Evolutionary conservation across 805 yeast species (phyloP).

Genomic region (Metschnikowia anglica): DNA sequence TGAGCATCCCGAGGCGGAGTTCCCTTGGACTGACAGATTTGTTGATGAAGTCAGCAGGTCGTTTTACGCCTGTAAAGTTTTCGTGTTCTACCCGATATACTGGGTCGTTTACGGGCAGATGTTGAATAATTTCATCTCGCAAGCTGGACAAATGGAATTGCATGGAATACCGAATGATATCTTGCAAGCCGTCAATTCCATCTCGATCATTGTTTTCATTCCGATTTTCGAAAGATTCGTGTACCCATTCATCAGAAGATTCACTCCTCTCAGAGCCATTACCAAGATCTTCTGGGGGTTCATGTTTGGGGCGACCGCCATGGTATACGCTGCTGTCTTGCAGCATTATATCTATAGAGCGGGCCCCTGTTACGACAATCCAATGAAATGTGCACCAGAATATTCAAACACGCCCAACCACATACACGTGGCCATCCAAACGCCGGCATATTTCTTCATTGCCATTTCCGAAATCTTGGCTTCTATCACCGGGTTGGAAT

Average conservation of each 20-base stretch:
- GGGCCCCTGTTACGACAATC: constrained; percentile 72
- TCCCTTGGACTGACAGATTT: constrained; percentile 64
- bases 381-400: constrained; percentile 48
- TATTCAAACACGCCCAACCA: constrained; percentile 45
- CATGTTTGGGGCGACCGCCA: constrained; percentile 59
- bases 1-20: constrained; percentile 44
- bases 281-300: constrained; percentile 72
- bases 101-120: constrained; percentile 74
- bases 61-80: constrained; percentile 69
- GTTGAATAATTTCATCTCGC: constrained; percentile 69
- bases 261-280: constrained; percentile 63
- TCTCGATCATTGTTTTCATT: constrained; percentile 70
- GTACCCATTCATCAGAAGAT: constrained; percentile 47
- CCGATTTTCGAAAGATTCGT: constrained; percentile 65
- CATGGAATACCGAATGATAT: constrained; percentile 82
- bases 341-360: constrained; percentile 67
- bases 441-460: constrained; percentile 69
- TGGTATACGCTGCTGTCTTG: constrained; percentile 74
- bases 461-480: constrained; percentile 79
- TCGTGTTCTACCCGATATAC: constrained; percentile 66
- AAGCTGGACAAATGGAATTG: constrained; percentile 70
- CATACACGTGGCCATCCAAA: constrained; percentile 68
- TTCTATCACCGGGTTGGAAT: constrained; percentile 77
- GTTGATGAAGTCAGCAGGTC: constrained; percentile 73
- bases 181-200: constrained; percentile 71